A percentile compares a stretch with the other conserved stretches of the same genome.
Conservation (phyloP, 1,139 yeast species). For the Protomyces inouyei region DNA sequence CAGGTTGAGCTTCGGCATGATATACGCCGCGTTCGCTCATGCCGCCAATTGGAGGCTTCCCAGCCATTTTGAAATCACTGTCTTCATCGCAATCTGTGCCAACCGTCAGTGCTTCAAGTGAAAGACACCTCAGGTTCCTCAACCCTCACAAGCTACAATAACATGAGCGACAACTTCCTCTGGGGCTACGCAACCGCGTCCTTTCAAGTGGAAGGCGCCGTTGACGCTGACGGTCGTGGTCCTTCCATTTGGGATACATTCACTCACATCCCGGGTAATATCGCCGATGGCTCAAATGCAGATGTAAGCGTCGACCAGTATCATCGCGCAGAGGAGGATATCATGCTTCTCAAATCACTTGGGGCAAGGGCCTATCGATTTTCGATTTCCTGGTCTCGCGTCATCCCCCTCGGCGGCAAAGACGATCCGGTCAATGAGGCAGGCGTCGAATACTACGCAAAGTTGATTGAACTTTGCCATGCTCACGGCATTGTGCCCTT, state of each 20-base stretch:
- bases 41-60: too few relatives aligned
- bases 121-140: too few relatives aligned
- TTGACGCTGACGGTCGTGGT: conserved; percentile 41
- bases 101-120: too few relatives aligned
- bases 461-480: conserved; percentile 39
- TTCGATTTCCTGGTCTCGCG: conserved; percentile 43
- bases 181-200: conserved; percentile 29
- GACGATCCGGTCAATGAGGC: conserved; percentile 39
- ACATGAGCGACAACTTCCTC: not conserved
- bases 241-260: conserved; percentile 41
- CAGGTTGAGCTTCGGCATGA: too few relatives aligned
- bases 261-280: conserved; percentile 31
- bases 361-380: conserved; percentile 42
- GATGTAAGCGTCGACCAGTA: conserved; percentile 42
- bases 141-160: too few relatives aligned
- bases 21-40: too few relatives aligned
- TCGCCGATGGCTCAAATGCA: conserved; percentile 32
- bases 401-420: conserved; percentile 38
- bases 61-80: too few relatives aligned
- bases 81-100: too few relatives aligned
- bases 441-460: conserved; percentile 43
- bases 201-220: conserved; percentile 43
- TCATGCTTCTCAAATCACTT: conserved; percentile 40
- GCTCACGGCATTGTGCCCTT: conserved; percentile 41
- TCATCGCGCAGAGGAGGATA: conserved; percentile 42